These are phyloP conservation scores for Cornus kousa DNA, from an alignment of 148 eudicot species.

Conservation along the genomic window DNA sequence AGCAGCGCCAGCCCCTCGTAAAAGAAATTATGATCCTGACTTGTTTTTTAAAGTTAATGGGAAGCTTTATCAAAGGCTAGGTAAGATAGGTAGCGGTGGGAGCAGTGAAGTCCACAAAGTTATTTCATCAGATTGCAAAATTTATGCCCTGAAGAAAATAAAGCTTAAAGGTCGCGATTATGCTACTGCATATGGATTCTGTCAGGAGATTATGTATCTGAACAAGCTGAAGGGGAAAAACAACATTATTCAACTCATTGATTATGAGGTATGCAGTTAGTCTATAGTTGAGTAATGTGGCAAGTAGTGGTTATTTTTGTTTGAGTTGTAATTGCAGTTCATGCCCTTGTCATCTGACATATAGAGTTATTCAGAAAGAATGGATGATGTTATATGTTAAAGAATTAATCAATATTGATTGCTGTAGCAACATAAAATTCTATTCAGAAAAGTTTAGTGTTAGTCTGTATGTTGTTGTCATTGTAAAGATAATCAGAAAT, in stretches of 20 bases:
- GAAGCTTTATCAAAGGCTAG: slow-evolving; percentile 95
- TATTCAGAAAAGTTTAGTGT: neutral
- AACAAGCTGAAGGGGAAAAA: slow-evolving; percentile 82
- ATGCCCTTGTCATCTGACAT: neutral
- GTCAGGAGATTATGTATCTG: slow-evolving; percentile 88
- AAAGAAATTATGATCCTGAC: slow-evolving; percentile 75
- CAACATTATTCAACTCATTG: slow-evolving; percentile 90
- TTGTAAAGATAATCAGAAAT: too few species aligned
- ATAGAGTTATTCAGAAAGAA: neutral
- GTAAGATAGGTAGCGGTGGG: slow-evolving; percentile 99
- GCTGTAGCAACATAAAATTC: neutral
- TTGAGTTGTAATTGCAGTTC: neutral
- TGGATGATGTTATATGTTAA: neutral
- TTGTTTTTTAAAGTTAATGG: slow-evolving; percentile 92
- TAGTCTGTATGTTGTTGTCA: neutral
- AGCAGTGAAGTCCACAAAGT: slow-evolving; percentile 99
- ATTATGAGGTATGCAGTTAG: slow-evolving; percentile 72
- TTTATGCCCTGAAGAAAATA: slow-evolving; percentile 91
- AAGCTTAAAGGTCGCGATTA: slow-evolving; percentile 97
- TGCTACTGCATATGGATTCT: slow-evolving; percentile 92
- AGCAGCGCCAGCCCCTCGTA: slow-evolving; percentile 47
- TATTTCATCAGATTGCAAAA: slow-evolving; percentile 85
- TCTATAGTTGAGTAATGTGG: neutral
- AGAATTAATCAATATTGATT: neutral
- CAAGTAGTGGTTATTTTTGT: neutral